A percentile compares a stretch with the other conserved stretches of the same genome.
Evolutionary conservation across 495 filamentous ascomycete genomes (phyloP).

Genomic region (Xylaria bambusicola): DNA sequence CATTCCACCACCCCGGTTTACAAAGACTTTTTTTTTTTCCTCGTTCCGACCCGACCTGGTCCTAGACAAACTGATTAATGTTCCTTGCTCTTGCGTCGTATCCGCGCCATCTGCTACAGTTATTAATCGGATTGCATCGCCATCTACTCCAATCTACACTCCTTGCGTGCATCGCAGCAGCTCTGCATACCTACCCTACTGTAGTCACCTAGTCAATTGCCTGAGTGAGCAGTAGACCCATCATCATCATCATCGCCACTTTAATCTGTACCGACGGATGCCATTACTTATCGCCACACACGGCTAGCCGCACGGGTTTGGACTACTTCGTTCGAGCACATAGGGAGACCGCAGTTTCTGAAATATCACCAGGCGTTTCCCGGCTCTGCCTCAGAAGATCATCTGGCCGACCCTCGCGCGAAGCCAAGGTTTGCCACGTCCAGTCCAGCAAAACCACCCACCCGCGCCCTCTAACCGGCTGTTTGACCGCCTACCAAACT

Average conservation of each 20-base stretch:
- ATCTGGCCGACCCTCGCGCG: constrained; percentile 7
- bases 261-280: constrained; percentile 12
- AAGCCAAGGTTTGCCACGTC: constrained; percentile 4
- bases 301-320: constrained; percentile 1
- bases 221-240: constrained; percentile 6
- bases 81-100: constrained; percentile 2
- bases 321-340: not conserved
- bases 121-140: constrained; percentile 11
- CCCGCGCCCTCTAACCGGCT: constrained; percentile 3
- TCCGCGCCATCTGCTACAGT: constrained; percentile 10
- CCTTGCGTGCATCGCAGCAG: constrained; percentile 5
- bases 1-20: not conserved
- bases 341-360: constrained; percentile 9
- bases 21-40: constrained; percentile 5
- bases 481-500: constrained; percentile 5
- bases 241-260: constrained; percentile 9
- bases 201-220: constrained; percentile 11
- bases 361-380: constrained; percentile 7
- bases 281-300: constrained; percentile 13
- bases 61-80: constrained; percentile 8
- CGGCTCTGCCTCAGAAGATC: constrained; percentile 20
- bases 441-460: constrained; percentile 6
- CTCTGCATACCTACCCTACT: constrained; percentile 13
- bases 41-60: not conserved
- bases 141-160: not conserved